These are phyloP conservation scores for Pichia norvegensis DNA, from an alignment of 1,139 yeast genomes.

Conservation along the genomic window DNA sequence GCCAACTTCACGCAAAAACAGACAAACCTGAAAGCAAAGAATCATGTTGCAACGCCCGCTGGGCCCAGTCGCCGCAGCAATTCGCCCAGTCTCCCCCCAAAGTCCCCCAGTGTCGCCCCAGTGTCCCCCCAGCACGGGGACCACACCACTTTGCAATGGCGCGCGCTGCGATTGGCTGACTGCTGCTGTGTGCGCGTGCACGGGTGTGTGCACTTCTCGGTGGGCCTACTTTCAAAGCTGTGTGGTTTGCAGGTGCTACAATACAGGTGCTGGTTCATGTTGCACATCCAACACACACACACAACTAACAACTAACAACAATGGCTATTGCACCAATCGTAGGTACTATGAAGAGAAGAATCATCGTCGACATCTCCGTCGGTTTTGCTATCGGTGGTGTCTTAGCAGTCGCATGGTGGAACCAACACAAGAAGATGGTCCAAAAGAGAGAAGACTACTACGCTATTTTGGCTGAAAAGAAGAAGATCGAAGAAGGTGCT, in stretches of 20 bases:
- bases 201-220: neutral
- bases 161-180: neutral
- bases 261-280: too few species aligned
- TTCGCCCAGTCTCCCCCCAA: neutral
- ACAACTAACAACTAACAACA: slow-evolving; percentile 20
- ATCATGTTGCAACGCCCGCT: neutral
- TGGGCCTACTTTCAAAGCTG: too few species aligned
- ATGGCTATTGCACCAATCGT: slow-evolving; percentile 80
- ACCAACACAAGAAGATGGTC: slow-evolving; percentile 64
- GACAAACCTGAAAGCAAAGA: too few species aligned
- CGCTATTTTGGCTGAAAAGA: slow-evolving; percentile 63
- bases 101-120: neutral
- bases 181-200: too few species aligned
- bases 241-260: too few species aligned
- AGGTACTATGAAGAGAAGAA: slow-evolving; percentile 77
- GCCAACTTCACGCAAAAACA: too few species aligned
- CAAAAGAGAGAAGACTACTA: slow-evolving; percentile 80
- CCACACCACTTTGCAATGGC: neutral
- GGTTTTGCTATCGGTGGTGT: slow-evolving; percentile 46
- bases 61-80: neutral
- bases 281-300: neutral
- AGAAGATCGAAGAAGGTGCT: slow-evolving; percentile 48
- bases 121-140: neutral
- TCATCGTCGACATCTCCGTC: slow-evolving; percentile 68
- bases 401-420: slow-evolving; percentile 62